phyloP scores from a whole-genome alignment of 441 rosid species.

The Erodium texanum region DNA sequence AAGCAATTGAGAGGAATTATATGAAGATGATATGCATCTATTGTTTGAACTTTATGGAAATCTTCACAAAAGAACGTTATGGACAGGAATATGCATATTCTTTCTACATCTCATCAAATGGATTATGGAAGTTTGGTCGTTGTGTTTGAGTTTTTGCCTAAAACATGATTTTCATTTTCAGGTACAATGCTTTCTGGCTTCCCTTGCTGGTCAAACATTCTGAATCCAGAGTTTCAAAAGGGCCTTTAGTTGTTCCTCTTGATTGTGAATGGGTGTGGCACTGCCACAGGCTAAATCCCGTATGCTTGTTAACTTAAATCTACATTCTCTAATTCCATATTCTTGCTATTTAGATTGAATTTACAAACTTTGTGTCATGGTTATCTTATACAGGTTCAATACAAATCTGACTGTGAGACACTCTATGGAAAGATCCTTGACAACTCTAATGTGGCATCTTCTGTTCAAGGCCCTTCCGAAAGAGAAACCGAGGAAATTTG shows the following conservation, averaged over 20 bases:
- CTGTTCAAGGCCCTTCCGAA: constrained; percentile 39
- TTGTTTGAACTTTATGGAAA: background rate
- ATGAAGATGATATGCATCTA: background rate
- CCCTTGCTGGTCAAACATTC: constrained; percentile 62
- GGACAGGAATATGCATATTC: background rate
- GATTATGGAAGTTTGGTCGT: background rate
- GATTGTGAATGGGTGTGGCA: constrained; percentile 99
- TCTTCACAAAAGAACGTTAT: background rate
- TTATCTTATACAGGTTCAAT: constrained; percentile 46
- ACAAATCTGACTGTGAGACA: constrained; percentile 67
- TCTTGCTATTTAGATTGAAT: background rate
- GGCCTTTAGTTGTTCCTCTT: constrained; percentile 69
- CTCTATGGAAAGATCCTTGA: constrained; percentile 61
- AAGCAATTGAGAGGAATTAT: background rate
- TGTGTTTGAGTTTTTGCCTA: background rate
- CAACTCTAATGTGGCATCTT: constrained; percentile 49
- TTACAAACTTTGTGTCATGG: background rate
- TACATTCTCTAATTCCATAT: background rate
- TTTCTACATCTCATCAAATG: background rate
- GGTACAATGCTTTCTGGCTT: constrained; percentile 88
- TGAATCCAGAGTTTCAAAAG: constrained; percentile 33
- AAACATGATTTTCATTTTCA: constrained; percentile 14
- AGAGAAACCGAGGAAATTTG: constrained; percentile 55
- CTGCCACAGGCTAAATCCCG: constrained; percentile 92
- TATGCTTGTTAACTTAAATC: constrained; percentile 21